Conservation (phyloP, 441 rosid species). For the Adansonia rubrostipa region DNA sequence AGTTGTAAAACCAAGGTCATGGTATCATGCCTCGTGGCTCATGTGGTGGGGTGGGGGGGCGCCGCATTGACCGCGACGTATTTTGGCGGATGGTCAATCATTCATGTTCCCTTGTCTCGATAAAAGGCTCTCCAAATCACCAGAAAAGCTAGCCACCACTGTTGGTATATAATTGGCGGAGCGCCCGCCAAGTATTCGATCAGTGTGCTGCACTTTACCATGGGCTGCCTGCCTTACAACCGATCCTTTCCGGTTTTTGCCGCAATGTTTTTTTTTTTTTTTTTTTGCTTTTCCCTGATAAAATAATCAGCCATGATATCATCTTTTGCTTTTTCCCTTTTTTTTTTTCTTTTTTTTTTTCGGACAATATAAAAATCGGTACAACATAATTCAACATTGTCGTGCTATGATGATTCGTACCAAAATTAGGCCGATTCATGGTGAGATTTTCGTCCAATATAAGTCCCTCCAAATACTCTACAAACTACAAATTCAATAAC, state of each 20-base stretch:
- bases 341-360: too few species aligned
- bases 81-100: background rate
- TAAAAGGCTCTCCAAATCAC: background rate
- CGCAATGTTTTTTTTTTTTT: background rate
- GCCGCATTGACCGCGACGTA: background rate
- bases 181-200: background rate
- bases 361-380: background rate
- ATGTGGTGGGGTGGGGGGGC: too few species aligned
- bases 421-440: background rate
- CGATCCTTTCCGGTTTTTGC: background rate
- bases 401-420: background rate
- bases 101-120: background rate
- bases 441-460: background rate
- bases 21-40: too few species aligned
- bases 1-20: background rate
- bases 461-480: background rate
- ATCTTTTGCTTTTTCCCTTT: background rate
- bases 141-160: background rate
- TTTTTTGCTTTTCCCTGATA: background rate
- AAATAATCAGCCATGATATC: constrained; percentile 6
- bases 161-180: background rate
- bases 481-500: too few species aligned
- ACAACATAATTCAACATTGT: background rate
- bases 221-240: background rate
- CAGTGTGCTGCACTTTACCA: constrained; percentile 14